A percentile compares a stretch with the other conserved stretches of the same genome.
Evolutionary conservation across 345 rosid genomes (phyloP).

Genomic region (Ailanthus altissimus): DNA sequence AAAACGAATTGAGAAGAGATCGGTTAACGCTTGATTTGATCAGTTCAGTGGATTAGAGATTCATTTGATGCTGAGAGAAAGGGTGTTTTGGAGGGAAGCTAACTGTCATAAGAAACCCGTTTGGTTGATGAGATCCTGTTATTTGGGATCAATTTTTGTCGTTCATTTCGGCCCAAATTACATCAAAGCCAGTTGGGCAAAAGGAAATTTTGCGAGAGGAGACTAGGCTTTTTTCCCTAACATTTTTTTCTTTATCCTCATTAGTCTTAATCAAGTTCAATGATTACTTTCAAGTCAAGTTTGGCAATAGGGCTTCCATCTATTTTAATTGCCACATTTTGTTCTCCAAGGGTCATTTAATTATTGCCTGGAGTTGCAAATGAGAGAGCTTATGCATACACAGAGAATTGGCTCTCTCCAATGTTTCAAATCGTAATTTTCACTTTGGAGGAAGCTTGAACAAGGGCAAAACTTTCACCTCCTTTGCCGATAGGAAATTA

Average conservation of each 20-base stretch:
- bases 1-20: background rate
- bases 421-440: background rate
- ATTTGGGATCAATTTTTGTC: background rate
- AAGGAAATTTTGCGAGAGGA: background rate
- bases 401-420: background rate
- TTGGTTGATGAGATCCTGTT: background rate
- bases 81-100: slow-evolving; percentile 14
- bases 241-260: background rate
- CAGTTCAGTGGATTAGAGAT: background rate
- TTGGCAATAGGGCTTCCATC: background rate
- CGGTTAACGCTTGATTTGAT: background rate
- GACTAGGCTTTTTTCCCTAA: background rate
- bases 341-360: background rate
- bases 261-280: background rate
- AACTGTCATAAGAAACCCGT: background rate
- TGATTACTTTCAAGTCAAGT: background rate
- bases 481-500: too few relatives aligned
- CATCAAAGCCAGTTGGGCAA: background rate
- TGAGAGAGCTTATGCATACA: background rate
- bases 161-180: background rate
- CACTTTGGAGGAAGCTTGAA: background rate
- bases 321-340: background rate
- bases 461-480: background rate
- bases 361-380: background rate
- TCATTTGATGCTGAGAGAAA: background rate